phyloP scores from a whole-genome alignment of 345 rosid genomes.

The Rhodamnia rubescens region DNA sequence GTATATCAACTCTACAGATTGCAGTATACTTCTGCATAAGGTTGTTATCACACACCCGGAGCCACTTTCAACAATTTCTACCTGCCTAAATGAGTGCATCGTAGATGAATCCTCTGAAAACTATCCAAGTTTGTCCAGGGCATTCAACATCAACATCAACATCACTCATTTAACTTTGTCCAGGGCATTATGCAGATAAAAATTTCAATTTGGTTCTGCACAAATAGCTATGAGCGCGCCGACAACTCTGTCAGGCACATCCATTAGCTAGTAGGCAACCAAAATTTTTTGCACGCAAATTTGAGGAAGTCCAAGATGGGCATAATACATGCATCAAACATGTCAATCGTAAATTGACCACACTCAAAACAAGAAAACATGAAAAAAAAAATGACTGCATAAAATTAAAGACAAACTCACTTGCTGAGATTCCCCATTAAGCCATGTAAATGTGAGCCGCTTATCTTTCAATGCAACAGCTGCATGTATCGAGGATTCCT shows the following conservation, averaged over 20 bases:
- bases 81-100: neutral
- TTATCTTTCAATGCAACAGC: constrained; percentile 42
- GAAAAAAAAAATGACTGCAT: neutral
- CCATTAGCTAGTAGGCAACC: neutral
- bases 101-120: neutral
- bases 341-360: neutral
- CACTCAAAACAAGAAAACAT: neutral
- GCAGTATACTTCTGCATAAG: neutral
- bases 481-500: constrained; percentile 20
- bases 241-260: neutral
- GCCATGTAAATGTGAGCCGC: constrained; percentile 81
- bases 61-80: neutral
- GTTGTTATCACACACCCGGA: neutral
- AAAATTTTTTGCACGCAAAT: neutral
- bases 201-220: neutral
- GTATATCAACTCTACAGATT: neutral
- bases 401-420: constrained; percentile 25
- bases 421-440: constrained; percentile 80
- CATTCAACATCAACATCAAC: too few species aligned
- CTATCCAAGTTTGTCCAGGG: neutral
- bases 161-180: too few species aligned
- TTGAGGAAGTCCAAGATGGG: neutral
- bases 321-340: neutral
- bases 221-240: neutral
- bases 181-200: neutral